Evolutionary conservation across 805 yeast genomes (phyloP).

Genomic region (Candida hungchunana): DNA sequence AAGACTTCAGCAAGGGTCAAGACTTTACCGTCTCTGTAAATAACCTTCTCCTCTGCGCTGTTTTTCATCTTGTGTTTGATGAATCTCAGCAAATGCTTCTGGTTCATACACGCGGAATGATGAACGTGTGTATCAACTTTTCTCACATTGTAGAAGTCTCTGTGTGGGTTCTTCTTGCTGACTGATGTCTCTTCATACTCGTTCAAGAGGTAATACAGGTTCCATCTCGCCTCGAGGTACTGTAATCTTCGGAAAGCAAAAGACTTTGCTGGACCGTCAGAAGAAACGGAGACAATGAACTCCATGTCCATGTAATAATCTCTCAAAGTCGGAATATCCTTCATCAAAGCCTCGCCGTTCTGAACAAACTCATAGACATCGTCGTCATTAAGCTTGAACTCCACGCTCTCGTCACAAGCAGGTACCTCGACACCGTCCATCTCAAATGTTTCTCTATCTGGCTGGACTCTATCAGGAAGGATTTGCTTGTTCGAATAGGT

Average conservation of each 20-base stretch:
- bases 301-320: constrained; percentile 87
- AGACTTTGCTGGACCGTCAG: constrained; percentile 95
- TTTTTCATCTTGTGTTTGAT: constrained; percentile 93
- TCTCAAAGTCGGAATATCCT: constrained; percentile 72
- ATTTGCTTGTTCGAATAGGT: constrained; percentile 70
- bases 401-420: constrained; percentile 42
- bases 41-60: constrained; percentile 82
- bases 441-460: constrained; percentile 41
- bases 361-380: constrained; percentile 67
- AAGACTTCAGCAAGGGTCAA: constrained; percentile 87
- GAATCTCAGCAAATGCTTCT: constrained; percentile 89
- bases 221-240: constrained; percentile 96
- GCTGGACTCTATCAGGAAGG: constrained; percentile 34
- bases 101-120: constrained; percentile 99
- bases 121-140: constrained; percentile 98
- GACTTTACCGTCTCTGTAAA: constrained; percentile 86
- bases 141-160: constrained; percentile 95
- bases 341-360: constrained; percentile 33
- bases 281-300: constrained; percentile 63
- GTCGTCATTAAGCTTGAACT: constrained; percentile 48
- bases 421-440: constrained; percentile 39
- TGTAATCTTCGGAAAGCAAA: constrained; percentile 93
- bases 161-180: constrained; percentile 89
- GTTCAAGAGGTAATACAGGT: constrained; percentile 78
- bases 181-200: constrained; percentile 91